Base-by-base conservation (phyloP, 257 asterid genomes). In the Verbascum thapsus region DNA sequence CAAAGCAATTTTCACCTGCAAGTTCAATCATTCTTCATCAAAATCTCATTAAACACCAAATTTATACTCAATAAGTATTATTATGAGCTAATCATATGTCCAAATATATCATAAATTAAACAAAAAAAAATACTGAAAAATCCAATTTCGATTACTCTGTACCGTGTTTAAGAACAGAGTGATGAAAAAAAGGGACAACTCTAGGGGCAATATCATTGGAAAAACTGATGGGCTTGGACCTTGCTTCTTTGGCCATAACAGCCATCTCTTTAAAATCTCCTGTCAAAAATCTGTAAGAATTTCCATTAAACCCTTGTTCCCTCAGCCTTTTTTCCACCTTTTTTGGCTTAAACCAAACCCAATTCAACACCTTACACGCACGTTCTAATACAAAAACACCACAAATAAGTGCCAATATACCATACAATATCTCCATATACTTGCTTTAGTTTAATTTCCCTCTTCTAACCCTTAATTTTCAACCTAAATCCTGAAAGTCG, bases 321-420 rank as follows among this genome's bases (percentile, higher is more conserved):
- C 76, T 72, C 18, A 81, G 76, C 48, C 47, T 34, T 12, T 64
- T 70, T 59, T 78, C 84, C 44, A 69, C 0, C 56, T 63, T 60
- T 57, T 66, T 67, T 3, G 87, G 84, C 64, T 52, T 55, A 18
- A 81, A 10, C 84, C 80, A 75, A 1, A 11, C 73, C 80, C 76
- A 72, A 7, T 72, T 70, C 71, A 81, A 47, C 5, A 78, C 2
- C 64, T 19, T 73, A 80, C 78, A 75, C 3, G 23, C 61, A 7
- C 26, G 18, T 0, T 68, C 20, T 16, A 61, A 51, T 7, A 69
- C 3, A n/a, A 62, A 20, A 56, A 58, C 61, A 44, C 39, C 53
- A 22, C 61, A 64, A 4, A 17, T 12, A 2, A 58, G 32, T 58
- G 70, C 64, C 3, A 64, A 1, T n/a, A 10, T 15, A 19, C 10